Percentiles rank a stretch among this genome's conserved stretches.
Conservation (phyloP, 768 basidiomycete species). For the Suillus brevipes region DNA sequence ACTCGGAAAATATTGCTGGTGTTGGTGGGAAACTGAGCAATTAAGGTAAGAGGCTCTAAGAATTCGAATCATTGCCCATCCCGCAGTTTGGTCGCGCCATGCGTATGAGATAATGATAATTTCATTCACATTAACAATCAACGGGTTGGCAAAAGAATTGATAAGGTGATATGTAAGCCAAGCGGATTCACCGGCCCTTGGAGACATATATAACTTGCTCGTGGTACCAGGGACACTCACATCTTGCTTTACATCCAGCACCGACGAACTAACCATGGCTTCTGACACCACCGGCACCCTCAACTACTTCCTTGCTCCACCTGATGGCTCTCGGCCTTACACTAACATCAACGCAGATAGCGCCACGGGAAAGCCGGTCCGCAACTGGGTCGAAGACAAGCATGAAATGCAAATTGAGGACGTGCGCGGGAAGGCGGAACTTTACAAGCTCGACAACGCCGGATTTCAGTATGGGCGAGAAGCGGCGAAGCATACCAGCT, state of each 20-base stretch:
- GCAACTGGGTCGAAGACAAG: background rate
- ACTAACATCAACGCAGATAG: background rate
- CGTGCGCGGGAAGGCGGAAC: background rate
- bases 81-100: background rate
- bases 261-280: background rate
- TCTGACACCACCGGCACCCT: constrained; percentile 19
- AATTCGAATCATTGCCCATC: background rate
- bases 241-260: background rate
- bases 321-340: constrained; percentile 17
- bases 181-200: background rate
- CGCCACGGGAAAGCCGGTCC: background rate
- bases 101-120: background rate
- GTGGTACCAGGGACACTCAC: background rate
- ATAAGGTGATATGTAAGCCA: background rate
- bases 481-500: background rate
- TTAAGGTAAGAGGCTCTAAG: background rate
- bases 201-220: background rate
- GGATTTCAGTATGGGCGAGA: no score
- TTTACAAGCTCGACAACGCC: background rate
- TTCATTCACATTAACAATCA: background rate
- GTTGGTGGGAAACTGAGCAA: no score
- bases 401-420: background rate
- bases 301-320: constrained; percentile 21
- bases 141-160: background rate
- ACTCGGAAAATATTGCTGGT: no score